Evolutionary conservation across 2,329 filamentous ascomycete species (phyloP), one percentile per base, ranked within the genome.

Genomic region (Fusarium sp.): DNA sequence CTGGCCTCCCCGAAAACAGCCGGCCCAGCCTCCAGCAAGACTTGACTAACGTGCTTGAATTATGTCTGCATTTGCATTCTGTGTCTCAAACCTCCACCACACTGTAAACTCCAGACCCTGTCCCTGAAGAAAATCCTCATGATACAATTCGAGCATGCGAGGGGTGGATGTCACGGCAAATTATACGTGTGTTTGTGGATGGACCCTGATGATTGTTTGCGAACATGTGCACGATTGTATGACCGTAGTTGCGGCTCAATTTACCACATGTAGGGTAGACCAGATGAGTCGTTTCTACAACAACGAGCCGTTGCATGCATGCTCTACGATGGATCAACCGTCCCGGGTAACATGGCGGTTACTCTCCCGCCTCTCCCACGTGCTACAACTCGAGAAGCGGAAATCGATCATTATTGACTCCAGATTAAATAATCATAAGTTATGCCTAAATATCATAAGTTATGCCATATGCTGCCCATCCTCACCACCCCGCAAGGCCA

Each of bases 401-500:
- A 56, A 59, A 67, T 45, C 43, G 47, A 49, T 69, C 38, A 58
- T 65, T 59, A 49, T 56, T 54, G 49, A 54, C 45, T 47, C 50
- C 49, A 54, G 44, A 58, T 48, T 62, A 71, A 43, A 32, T 15
- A 55, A 21, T 64, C 67, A 59, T 62, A 54, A 54, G 40, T 46
- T 52, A 52, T 46, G 49, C 49, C 28, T 46, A 52, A 43, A 59
- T 59, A 59, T 59, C 54, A 59, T 39, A 44, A 67, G 51, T 72
- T 75, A 78, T 72, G 74, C 82, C 81, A 84, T 84, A 66, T 85
- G 85, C 76, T 88, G 87, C 63, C 88, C 88, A 72, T 90, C 88
- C 77, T 98, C 94, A 26, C 96, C 96, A 71, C 94, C 91, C 73
- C 95, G 88, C 72, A 99, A 83, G 56, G 94, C 94, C 75, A 99